Conservation (phyloP, 2,329 filamentous ascomycete genomes). For the Colletotrichum tofieldiae region DNA sequence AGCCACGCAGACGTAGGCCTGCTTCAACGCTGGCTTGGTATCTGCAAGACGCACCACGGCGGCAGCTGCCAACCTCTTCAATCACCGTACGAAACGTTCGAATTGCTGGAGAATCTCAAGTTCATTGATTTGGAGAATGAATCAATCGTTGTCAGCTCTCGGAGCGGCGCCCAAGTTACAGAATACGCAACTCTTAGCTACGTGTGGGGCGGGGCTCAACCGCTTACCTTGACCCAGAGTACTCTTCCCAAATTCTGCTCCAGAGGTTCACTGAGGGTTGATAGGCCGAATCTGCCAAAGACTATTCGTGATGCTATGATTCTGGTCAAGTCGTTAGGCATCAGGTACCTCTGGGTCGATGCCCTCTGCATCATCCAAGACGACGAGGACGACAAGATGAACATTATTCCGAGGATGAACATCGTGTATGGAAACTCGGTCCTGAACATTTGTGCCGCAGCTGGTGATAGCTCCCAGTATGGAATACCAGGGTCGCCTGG, state of each 20-base stretch:
- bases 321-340: background rate
- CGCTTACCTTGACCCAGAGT: background rate
- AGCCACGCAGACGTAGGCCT: background rate
- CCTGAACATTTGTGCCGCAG: background rate
- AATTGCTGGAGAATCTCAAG: background rate
- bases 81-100: background rate
- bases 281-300: background rate
- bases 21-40: slow-evolving; percentile 1
- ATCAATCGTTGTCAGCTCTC: background rate
- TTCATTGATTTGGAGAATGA: slow-evolving; percentile 1
- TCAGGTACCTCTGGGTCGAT: background rate
- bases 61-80: background rate
- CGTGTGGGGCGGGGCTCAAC: background rate
- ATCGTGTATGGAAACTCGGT: background rate
- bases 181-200: slow-evolving; percentile 11
- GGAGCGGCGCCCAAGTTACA: background rate
- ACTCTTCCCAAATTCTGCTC: background rate
- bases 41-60: background rate
- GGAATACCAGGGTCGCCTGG: background rate
- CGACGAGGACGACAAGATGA: background rate
- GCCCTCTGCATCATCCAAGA: background rate
- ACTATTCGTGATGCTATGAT: background rate
- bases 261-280: background rate
- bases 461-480: background rate
- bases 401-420: no score